Evolutionary conservation across 1,139 yeast genomes (phyloP), one percentile per base, ranked within the genome.

Genomic region (Yamadazyma jaroonii): DNA sequence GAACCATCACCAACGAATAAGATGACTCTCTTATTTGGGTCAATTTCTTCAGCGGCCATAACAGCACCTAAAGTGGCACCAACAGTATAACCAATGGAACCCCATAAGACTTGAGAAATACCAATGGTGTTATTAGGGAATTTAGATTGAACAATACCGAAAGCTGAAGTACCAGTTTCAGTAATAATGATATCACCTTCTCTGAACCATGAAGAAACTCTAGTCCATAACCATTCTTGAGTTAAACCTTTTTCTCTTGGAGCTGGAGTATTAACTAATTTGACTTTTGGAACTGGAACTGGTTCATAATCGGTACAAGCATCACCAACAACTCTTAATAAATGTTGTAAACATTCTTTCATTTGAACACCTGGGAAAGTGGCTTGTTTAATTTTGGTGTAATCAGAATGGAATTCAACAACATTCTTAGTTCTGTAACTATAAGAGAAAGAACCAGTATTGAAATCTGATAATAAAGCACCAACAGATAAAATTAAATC

Each of bases 1-100:
- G 95, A 86, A 57, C 95, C 96, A 61, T 87, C 96, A 63, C 96
- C 95, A 41, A 85, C 84, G 62, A 87, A 87, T 50, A 87, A 68
- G 47, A 85, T 74, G 43, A 84, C 94, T 70, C 95, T 77, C 61
- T 78, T 81, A 47, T 62, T 59, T 37, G 81, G 79, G 56, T 81
- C 81, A 37, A 81, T 54, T 61, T 87, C 95, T 54, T 79, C 79
- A 44, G 89, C 85, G 17, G 95, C 95, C 71, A 84, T 76, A 25
- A 83, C 82, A 23, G 95, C 95, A 62, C 96, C 96, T 44, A 82
- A 65, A 26, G 87, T 75, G 37, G 95, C 85, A 56, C 95, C 95
- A 33, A 85, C 87, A 24, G 95, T 79, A 72, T 71, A 87, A 54
- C 95, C 96, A 61, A 87, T 85, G 33, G 95, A 84, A 42, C 95